Conservation (phyloP, 1,139 yeast species). For the Pichia sp. region DNA sequence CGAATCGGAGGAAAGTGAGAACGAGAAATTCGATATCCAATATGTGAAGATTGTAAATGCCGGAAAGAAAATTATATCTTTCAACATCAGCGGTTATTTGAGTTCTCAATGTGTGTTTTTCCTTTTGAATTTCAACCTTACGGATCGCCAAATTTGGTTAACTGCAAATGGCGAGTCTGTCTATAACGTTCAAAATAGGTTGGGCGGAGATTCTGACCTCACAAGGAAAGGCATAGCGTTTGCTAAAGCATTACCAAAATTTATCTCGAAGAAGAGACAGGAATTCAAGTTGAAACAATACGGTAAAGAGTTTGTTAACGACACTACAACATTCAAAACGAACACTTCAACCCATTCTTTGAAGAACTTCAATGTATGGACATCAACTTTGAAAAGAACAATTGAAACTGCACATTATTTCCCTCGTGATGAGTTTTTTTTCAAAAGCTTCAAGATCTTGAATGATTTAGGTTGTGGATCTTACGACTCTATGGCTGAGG, state of each 20-base stretch:
- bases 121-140: slow-evolving; percentile 32
- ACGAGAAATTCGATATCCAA: slow-evolving; percentile 31
- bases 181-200: slow-evolving; percentile 24
- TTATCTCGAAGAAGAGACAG: slow-evolving; percentile 31
- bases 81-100: slow-evolving; percentile 33
- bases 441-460: slow-evolving; percentile 32
- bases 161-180: slow-evolving; percentile 33
- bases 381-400: slow-evolving; percentile 31
- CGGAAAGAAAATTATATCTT: slow-evolving; percentile 32
- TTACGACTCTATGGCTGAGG: slow-evolving; percentile 30
- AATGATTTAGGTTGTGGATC: slow-evolving; percentile 34
- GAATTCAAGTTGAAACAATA: slow-evolving; percentile 32
- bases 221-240: slow-evolving; percentile 29
- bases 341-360: neutral
- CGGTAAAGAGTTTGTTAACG: slow-evolving; percentile 30
- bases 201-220: slow-evolving; percentile 34
- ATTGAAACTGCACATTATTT: slow-evolving; percentile 31
- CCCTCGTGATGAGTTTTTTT: slow-evolving; percentile 27
- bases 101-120: slow-evolving; percentile 35
- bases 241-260: slow-evolving; percentile 33
- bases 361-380: slow-evolving; percentile 32
- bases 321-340: slow-evolving; percentile 22
- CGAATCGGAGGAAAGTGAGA: slow-evolving; percentile 31
- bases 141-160: slow-evolving; percentile 35
- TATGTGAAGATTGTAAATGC: slow-evolving; percentile 34